A percentile compares a stretch with the other conserved stretches of the same genome.
phyloP scores from a whole-genome alignment of 2,329 filamentous ascomycete genomes.

The Curvularia sp. region DNA sequence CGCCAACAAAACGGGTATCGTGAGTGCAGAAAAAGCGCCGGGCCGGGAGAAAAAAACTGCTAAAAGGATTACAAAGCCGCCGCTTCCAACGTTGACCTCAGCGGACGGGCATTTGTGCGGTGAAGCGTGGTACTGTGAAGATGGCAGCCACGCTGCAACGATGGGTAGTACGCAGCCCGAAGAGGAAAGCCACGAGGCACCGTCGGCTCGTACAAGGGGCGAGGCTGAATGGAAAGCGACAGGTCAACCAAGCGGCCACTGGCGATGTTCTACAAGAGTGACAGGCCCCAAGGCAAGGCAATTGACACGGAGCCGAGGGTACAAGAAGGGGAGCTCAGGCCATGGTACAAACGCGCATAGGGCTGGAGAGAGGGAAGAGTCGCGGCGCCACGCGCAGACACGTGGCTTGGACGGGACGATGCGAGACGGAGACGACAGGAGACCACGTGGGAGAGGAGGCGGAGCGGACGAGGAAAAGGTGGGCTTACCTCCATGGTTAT shows the following conservation, averaged over 20 bases:
- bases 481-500: slow-evolving; percentile 46
- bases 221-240: slow-evolving; percentile 21
- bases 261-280: slow-evolving; percentile 50
- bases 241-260: slow-evolving; percentile 31
- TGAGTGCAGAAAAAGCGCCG: slow-evolving; percentile 14
- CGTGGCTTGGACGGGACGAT: slow-evolving; percentile 7
- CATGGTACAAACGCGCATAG: slow-evolving; percentile 35
- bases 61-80: slow-evolving; percentile 16
- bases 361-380: slow-evolving; percentile 31
- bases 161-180: slow-evolving; percentile 34
- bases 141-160: slow-evolving; percentile 33
- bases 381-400: slow-evolving; percentile 17
- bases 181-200: slow-evolving; percentile 24
- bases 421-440: slow-evolving; percentile 17
- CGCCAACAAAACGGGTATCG: slow-evolving; percentile 19
- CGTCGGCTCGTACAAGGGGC: slow-evolving; percentile 17
- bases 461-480: slow-evolving; percentile 17
- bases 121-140: slow-evolving; percentile 35
- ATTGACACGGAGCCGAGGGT: slow-evolving; percentile 24
- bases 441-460: slow-evolving; percentile 17
- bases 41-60: slow-evolving; percentile 11
- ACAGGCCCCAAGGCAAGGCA: slow-evolving; percentile 34
- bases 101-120: slow-evolving; percentile 39
- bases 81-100: slow-evolving; percentile 25
- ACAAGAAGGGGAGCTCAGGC: slow-evolving; percentile 34